These are phyloP conservation scores for Pseudogymnoascus sp. DNA, from an alignment of 2,329 filamentous ascomycete species.

Conservation along the genomic window DNA sequence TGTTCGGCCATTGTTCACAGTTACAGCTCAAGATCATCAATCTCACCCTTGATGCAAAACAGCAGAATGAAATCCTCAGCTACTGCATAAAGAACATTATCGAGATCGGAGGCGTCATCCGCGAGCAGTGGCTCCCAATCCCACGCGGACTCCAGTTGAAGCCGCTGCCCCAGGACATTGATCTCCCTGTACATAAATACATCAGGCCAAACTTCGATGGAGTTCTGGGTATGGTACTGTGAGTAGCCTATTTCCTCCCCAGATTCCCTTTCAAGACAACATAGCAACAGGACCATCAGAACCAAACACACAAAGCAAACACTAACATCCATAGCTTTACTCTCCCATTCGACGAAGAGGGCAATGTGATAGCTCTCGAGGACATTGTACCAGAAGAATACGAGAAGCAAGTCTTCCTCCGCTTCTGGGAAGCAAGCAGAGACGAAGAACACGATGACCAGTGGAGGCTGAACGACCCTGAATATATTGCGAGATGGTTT, in stretches of 20 bases:
- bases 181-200: background rate
- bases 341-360: background rate
- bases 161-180: background rate
- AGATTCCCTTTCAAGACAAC: background rate
- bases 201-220: background rate
- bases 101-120: background rate
- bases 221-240: background rate
- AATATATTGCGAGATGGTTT: conserved; percentile 3
- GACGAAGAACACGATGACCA: conserved; percentile 1
- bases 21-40: background rate
- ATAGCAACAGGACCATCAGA: background rate
- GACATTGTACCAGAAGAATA: background rate
- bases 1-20: background rate
- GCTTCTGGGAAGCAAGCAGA: background rate
- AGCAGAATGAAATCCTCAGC: background rate
- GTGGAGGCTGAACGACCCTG: background rate
- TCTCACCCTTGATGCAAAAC: background rate
- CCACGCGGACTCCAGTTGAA: background rate
- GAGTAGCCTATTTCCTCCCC: background rate
- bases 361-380: background rate
- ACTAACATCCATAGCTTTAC: background rate
- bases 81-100: background rate
- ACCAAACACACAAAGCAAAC: background rate
- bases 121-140: background rate
- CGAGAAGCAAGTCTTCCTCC: background rate